A percentile compares a stretch with the other conserved stretches of the same genome.
Conservation (phyloP, 1,284 basidiomycete genomes). For the Ceratobasidium sp. region DNA sequence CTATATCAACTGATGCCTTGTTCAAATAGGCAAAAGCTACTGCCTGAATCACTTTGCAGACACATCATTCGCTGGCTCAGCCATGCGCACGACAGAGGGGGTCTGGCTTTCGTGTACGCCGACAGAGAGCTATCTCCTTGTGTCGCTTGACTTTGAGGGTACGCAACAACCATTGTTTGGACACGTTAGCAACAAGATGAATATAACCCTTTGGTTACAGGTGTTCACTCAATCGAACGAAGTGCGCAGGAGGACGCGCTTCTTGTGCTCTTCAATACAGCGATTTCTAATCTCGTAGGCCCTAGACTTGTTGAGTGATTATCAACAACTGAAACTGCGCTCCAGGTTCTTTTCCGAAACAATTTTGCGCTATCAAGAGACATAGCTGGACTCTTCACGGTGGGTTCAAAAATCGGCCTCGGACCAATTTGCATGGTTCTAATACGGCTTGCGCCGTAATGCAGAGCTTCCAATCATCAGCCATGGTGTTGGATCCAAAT, state of each 20-base stretch:
- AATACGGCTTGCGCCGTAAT: conserved; percentile 53
- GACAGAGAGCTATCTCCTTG: conserved; percentile 67
- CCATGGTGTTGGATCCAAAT: conserved; percentile 70
- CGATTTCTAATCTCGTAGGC: conserved; percentile 68
- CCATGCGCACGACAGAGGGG: conserved; percentile 73
- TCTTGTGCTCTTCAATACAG: conserved; percentile 74
- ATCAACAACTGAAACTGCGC: not conserved
- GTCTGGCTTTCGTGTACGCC: conserved; percentile 77
- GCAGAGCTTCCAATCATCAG: conserved; percentile 75
- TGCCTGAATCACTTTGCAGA: conserved; percentile 74
- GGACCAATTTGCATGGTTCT: no score
- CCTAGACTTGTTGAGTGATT: not conserved
- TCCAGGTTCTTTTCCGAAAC: conserved; percentile 64
- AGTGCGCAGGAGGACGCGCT: conserved; percentile 75
- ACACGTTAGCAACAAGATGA: no score
- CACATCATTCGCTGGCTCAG: conserved; percentile 75
- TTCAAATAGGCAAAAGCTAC: conserved; percentile 60
- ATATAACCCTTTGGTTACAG: conserved; percentile 55
- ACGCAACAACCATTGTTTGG: not conserved
- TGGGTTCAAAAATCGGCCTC: not conserved
- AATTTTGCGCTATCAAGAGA: conserved; percentile 50
- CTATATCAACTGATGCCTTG: no score
- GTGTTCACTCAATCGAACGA: conserved; percentile 74
- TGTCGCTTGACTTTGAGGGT: conserved; percentile 77
- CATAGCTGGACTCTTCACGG: conserved; percentile 68